phyloP scores from a whole-genome alignment of 371 early-diverging fungal genomes.

The Mucor irregularis region DNA sequence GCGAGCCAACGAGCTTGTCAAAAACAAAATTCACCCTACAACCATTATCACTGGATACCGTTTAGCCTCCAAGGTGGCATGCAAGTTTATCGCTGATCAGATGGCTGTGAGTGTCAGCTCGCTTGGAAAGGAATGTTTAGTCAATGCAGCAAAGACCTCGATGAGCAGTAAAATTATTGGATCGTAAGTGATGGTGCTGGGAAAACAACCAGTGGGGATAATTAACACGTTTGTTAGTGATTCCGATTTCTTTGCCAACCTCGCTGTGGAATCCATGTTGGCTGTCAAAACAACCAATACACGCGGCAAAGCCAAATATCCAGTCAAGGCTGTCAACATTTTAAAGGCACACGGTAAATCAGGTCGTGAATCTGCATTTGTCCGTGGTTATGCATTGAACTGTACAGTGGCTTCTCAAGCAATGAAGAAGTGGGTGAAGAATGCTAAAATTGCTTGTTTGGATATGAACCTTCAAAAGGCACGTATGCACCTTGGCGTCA shows the following conservation, averaged over 20 bases:
- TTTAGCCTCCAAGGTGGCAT: conserved; percentile 97
- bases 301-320: conserved; percentile 91
- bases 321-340: conserved; percentile 97
- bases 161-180: conserved; percentile 99
- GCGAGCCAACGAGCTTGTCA: conserved; percentile 95
- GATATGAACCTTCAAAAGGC: conserved; percentile 99
- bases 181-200: conserved; percentile 55
- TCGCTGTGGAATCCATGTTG: conserved; percentile 94
- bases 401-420: conserved; percentile 98
- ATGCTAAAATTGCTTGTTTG: conserved; percentile 96
- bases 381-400: conserved; percentile 98
- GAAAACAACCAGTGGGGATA: no score
- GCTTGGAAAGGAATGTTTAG: conserved; percentile 88
- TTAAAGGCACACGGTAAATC: conserved; percentile 99
- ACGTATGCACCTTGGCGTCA: conserved; percentile 97
- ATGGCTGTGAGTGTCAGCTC: conserved; percentile 93
- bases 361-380: conserved; percentile 86
- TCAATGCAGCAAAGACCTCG: conserved; percentile 97
- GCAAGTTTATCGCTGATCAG: conserved; percentile 96
- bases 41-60: conserved; percentile 98
- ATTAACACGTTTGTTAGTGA: conserved; percentile 55
- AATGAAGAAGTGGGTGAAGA: conserved; percentile 85
- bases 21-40: conserved; percentile 98
- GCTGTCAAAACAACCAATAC: conserved; percentile 88
- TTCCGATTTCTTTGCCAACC: conserved; percentile 93